phyloP scores from a whole-genome alignment of 352 stramenopile species.

The Pythium dissotocum region DNA sequence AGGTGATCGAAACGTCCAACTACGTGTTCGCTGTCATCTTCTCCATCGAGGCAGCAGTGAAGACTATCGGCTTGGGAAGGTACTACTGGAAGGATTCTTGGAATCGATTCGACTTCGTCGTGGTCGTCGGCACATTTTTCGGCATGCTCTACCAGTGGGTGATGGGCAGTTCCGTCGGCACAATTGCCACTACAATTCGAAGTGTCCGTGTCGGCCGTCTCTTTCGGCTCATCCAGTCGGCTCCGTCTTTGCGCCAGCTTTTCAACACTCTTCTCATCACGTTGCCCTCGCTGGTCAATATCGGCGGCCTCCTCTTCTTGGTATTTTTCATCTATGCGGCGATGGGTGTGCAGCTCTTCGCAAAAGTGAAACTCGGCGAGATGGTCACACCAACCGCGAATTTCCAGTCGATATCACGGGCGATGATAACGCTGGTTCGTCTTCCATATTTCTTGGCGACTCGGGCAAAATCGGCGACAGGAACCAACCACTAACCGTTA shows the following conservation, averaged over 20 bases:
- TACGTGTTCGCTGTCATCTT: slow-evolving; percentile 86
- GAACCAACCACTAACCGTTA: no score
- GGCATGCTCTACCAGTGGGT: slow-evolving; percentile 54
- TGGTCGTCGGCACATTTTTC: slow-evolving; percentile 51
- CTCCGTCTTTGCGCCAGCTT: slow-evolving; percentile 73
- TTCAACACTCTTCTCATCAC: slow-evolving; percentile 89
- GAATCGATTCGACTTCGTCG: slow-evolving; percentile 86
- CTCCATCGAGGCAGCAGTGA: slow-evolving; percentile 74
- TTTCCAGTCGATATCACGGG: slow-evolving; percentile 80
- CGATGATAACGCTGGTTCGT: slow-evolving; percentile 57
- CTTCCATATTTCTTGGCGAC: not conserved
- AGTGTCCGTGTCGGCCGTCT: slow-evolving; percentile 83
- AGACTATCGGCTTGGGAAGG: slow-evolving; percentile 75
- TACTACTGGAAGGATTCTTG: slow-evolving; percentile 81
- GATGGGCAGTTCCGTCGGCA: slow-evolving; percentile 44
- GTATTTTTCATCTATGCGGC: slow-evolving; percentile 92
- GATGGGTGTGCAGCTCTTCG: slow-evolving; percentile 90
- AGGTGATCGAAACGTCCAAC: slow-evolving; percentile 71
- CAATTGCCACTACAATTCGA: slow-evolving; percentile 65
- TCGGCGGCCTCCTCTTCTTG: slow-evolving; percentile 83
- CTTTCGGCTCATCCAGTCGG: slow-evolving; percentile 70
- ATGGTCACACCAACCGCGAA: slow-evolving; percentile 81
- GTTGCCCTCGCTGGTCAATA: slow-evolving; percentile 84
- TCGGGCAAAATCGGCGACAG: no score
- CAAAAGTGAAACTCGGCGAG: slow-evolving; percentile 67